Evolutionary conservation across 75 land plant species (phyloP).

Genomic region (Picea sitchensis): DNA sequence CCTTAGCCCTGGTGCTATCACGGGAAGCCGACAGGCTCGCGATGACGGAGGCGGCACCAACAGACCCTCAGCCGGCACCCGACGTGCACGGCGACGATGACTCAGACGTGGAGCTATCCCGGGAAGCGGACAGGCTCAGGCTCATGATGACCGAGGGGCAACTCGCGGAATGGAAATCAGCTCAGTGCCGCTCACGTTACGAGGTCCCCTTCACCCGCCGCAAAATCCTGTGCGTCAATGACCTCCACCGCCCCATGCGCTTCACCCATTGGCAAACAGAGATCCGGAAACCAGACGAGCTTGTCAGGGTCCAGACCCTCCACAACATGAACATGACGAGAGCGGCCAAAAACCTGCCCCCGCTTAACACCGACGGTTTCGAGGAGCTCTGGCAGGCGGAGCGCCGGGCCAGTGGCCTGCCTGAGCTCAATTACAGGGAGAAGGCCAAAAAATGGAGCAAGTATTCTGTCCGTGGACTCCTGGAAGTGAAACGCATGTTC

Average conservation of each 20-base stretch:
- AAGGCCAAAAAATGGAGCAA: too few relatives aligned
- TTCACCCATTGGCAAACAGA: neutral
- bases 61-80: too few relatives aligned
- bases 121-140: too few relatives aligned
- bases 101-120: too few relatives aligned
- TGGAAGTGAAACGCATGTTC: neutral
- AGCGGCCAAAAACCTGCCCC: neutral
- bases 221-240: neutral
- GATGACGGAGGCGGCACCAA: too few relatives aligned
- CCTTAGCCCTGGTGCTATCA: too few relatives aligned
- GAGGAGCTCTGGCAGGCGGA: neutral
- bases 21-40: too few relatives aligned
- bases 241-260: too few relatives aligned
- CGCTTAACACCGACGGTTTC: neutral
- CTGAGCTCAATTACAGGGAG: neutral
- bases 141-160: neutral
- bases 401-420: too few relatives aligned
- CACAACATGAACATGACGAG: neutral
- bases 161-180: neutral
- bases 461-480: neutral
- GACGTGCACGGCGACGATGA: too few relatives aligned
- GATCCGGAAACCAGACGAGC: neutral
- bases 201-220: neutral
- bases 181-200: neutral
- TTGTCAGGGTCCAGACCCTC: neutral